Conservation (phyloP, 2,329 filamentous ascomycete genomes). For the Fusarium avenaceum region DNA sequence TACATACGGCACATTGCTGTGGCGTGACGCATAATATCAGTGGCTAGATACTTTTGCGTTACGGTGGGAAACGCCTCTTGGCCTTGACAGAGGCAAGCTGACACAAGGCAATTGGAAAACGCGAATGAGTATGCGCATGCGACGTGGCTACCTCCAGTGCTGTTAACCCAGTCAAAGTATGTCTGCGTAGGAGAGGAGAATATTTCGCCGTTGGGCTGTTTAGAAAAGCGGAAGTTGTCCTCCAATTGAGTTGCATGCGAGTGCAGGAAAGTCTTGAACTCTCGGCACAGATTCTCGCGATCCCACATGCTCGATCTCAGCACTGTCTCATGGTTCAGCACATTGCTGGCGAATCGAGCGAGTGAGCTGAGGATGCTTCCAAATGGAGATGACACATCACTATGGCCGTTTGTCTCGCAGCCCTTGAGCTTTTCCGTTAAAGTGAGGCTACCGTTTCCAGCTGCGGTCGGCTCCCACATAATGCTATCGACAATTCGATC, state of each 20-base stretch:
- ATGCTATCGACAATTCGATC: not conserved
- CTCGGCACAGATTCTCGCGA: not conserved
- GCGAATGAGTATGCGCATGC: slow-evolving; percentile 10
- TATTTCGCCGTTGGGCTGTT: not conserved
- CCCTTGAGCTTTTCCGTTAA: not conserved
- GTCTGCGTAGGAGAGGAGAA: not conserved
- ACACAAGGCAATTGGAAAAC: not conserved
- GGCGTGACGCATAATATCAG: not conserved
- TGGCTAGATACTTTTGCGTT: not conserved
- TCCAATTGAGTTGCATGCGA: not conserved
- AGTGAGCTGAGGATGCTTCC: not conserved
- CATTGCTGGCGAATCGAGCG: not conserved
- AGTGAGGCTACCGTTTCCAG: no score
- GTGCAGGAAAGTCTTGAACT: not conserved
- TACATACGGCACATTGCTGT: slow-evolving; percentile 11
- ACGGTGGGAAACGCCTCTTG: not conserved
- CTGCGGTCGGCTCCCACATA: no score
- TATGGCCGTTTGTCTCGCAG: no score
- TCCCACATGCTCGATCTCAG: not conserved
- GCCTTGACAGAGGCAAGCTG: not conserved
- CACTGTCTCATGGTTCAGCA: not conserved
- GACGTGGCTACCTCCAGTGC: not conserved
- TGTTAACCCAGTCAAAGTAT: not conserved
- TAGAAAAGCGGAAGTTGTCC: not conserved
- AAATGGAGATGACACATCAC: no score